phyloP scores from a whole-genome alignment of 1,139 yeast species.

The Debaryomyces sp. region DNA sequence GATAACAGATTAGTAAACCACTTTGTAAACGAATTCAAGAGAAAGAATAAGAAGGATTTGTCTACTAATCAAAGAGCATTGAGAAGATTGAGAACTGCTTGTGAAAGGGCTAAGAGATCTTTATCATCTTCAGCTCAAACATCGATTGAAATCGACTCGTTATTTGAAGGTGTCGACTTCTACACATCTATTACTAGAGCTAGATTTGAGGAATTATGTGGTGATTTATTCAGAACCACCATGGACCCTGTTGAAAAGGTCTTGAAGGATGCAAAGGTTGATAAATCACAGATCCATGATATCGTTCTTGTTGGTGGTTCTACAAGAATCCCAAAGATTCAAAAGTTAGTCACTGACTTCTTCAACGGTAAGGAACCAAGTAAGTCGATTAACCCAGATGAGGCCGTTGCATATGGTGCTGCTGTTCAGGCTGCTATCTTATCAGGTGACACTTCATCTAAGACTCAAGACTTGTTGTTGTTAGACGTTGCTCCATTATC shows the following conservation, averaged over 20 bases:
- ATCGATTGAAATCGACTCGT: constrained; percentile 41
- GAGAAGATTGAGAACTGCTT: constrained; percentile 45
- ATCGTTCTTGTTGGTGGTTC: constrained; percentile 47
- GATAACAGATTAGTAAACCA: constrained; percentile 42
- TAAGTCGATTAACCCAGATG: constrained; percentile 55
- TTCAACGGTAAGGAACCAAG: constrained; percentile 51
- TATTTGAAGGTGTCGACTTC: constrained; percentile 42
- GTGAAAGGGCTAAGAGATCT: constrained; percentile 46
- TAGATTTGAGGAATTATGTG: constrained; percentile 44
- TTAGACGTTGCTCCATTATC: constrained; percentile 97
- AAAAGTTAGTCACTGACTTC: constrained; percentile 42
- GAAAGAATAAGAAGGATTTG: constrained; percentile 42
- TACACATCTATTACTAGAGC: constrained; percentile 45
- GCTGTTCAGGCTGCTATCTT: constrained; percentile 83
- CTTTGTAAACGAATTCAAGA: constrained; percentile 40
- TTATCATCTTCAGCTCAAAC: constrained; percentile 43
- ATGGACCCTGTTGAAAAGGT: constrained; percentile 45
- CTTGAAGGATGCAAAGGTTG: constrained; percentile 42
- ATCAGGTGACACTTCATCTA: constrained; percentile 84
- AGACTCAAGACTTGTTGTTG: constrained; percentile 91
- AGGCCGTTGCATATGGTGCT: constrained; percentile 76
- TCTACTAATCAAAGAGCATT: constrained; percentile 42
- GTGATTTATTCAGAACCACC: constrained; percentile 42
- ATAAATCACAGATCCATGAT: constrained; percentile 40
- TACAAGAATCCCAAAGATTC: constrained; percentile 45